These are phyloP conservation scores for Gyromitra esculenta DNA, from an alignment of 2,329 filamentous ascomycete genomes.

Conservation along the genomic window DNA sequence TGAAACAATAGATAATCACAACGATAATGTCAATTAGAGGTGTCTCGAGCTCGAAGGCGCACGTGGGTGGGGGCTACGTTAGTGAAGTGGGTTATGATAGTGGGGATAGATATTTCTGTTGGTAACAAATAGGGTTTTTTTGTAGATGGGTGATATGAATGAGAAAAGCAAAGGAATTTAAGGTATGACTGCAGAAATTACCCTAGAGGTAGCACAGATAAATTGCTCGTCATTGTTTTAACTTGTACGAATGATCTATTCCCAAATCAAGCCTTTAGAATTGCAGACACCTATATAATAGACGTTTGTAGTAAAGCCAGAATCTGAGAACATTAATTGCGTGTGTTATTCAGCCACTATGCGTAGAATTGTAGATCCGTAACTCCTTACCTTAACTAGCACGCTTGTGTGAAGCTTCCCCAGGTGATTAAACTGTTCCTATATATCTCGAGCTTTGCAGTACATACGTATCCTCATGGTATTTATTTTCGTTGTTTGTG, in stretches of 20 bases:
- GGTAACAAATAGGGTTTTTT: neutral
- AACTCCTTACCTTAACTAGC: too few relatives aligned
- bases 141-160: neutral
- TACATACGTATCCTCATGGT: too few relatives aligned
- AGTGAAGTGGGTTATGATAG: neutral
- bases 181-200: neutral
- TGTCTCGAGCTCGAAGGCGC: neutral
- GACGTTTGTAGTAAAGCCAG: too few relatives aligned
- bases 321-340: too few relatives aligned
- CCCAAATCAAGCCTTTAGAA: too few relatives aligned
- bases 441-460: too few relatives aligned
- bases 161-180: neutral
- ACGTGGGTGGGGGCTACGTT: neutral
- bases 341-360: too few relatives aligned
- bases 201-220: neutral
- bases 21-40: neutral
- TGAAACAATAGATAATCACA: neutral
- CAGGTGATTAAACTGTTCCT: too few relatives aligned
- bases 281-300: too few relatives aligned
- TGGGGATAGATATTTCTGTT: neutral
- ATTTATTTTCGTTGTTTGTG: too few relatives aligned
- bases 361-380: too few relatives aligned
- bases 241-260: neutral
- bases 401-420: too few relatives aligned
- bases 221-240: neutral